Evolutionary conservation across 495 filamentous ascomycete genomes (phyloP), one percentile per base, ranked within the genome.

Genomic region (Polyplosphaeria fusca): DNA sequence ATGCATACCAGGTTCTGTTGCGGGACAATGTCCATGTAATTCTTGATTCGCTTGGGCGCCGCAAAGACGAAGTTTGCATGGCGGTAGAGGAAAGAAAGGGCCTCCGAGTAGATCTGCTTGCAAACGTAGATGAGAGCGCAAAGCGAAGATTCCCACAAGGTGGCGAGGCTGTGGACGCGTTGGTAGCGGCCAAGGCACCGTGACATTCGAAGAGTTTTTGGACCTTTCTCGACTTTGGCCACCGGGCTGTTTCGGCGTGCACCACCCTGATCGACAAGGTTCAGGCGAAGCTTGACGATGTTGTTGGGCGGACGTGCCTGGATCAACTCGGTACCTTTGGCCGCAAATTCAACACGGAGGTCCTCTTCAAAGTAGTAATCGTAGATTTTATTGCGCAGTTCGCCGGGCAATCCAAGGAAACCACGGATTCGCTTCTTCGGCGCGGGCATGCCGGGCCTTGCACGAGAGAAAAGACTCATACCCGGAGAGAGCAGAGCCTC

Each of bases 341-440:
- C 52, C 5, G 27, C 53, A 41, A 65, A 47, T 47, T 60, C 46
- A 16, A 40, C 23, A 11, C 52, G 30, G 47, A 57, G 44, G 20
- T 37, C 57, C n/a, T 26, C 40, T 16, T 44, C 18, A 30, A 60
- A 57, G 43, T 61, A 65, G 42, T 35, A 48, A 3, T 22, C 19
- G 47, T 65, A 65, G 18, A 58, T 53, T 5, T 38, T 20, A 26
- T 65, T 65, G 19, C 62, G 51, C 3, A 65, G 14, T 22, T 65
- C 62, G 20, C 57, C 57, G 1, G 62, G 57, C 5, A 65, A 43
- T 4, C 44, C 41, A 0, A 65, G 51, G 43, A 65, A 65, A 18
- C 57, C 50, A 18, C 56, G 56, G 20, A 35, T 14, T 35, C 14
- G 7, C 30, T 35, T 35, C 30, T 35, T 35, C 7, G 30, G 30